Percentiles rank a stretch among this genome's conserved stretches.
These are phyloP conservation scores for Thymus quinquecostatus DNA, from an alignment of 257 asterid genomes.

Conservation along the genomic window DNA sequence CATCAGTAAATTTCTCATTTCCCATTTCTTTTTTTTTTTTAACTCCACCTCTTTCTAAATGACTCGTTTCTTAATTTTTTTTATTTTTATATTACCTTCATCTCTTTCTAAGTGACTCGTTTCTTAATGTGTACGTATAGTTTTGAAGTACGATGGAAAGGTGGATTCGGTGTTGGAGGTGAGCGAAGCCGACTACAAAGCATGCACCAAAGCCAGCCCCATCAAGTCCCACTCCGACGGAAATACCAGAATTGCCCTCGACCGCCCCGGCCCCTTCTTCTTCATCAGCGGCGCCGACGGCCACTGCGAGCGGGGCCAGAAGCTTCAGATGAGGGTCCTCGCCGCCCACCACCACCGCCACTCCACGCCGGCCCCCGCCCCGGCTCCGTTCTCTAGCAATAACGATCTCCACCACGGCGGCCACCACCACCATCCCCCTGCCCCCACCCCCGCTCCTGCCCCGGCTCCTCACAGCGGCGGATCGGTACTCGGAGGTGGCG, in stretches of 20 bases:
- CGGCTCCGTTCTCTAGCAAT: slow-evolving; percentile 20
- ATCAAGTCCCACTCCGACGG: slow-evolving; percentile 48
- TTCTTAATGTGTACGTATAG: slow-evolving; percentile 26
- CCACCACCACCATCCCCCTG: not conserved
- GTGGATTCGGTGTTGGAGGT: slow-evolving; percentile 55
- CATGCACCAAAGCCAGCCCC: slow-evolving; percentile 52
- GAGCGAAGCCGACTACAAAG: slow-evolving; percentile 42
- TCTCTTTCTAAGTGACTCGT: too few species aligned
- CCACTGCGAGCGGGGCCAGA: slow-evolving; percentile 64
- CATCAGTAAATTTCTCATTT: slow-evolving; percentile 39
- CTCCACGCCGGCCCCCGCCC: slow-evolving; percentile 35
- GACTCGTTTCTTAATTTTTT: not conserved
- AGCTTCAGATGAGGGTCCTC: slow-evolving; percentile 49
- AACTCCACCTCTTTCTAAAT: not conserved
- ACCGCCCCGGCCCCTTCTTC: slow-evolving; percentile 53
- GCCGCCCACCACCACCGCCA: slow-evolving; percentile 34
- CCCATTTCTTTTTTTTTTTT: not conserved
- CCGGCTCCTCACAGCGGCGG: slow-evolving; percentile 44
- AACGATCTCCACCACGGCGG: not conserved
- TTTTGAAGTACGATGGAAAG: slow-evolving; percentile 57
- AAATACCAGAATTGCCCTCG: slow-evolving; percentile 42
- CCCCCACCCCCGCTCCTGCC: slow-evolving; percentile 31
- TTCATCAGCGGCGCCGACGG: slow-evolving; percentile 74
- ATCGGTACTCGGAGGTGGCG: slow-evolving; percentile 11
- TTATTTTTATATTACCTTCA: too few species aligned